Evolutionary conservation across 1,284 basidiomycete species (phyloP).

Genomic region (Coniferiporia sulphurascens): DNA sequence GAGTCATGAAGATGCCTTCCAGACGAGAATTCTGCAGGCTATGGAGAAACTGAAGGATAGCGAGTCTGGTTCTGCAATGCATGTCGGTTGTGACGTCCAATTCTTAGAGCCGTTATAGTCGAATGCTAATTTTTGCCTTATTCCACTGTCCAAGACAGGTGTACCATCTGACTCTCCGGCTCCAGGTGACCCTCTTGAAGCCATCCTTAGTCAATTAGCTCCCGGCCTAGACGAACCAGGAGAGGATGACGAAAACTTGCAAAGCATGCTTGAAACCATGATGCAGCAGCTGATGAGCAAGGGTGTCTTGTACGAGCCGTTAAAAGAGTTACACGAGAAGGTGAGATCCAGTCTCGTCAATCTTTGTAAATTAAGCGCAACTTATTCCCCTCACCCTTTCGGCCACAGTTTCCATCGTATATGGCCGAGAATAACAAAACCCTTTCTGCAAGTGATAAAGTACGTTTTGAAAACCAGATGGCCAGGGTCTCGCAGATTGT

Average conservation of each 20-base stretch:
- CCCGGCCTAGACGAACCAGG: conserved; percentile 30
- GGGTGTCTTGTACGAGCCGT: conserved; percentile 88
- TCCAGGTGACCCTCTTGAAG: conserved; percentile 40
- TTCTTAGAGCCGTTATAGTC: neutral
- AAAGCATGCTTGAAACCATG: conserved; percentile 83
- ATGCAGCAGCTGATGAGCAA: conserved; percentile 94
- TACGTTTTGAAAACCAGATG: conserved; percentile 69
- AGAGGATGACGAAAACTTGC: conserved; percentile 60
- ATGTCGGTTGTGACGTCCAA: conserved; percentile 28
- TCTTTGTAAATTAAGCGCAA: neutral
- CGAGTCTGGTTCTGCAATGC: conserved; percentile 45
- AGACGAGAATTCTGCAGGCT: conserved; percentile 72
- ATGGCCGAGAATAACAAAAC: conserved; percentile 49
- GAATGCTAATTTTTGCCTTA: conserved; percentile 1
- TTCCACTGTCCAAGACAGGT: conserved; percentile 23
- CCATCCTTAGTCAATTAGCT: conserved; percentile 43
- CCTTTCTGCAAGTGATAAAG: conserved; percentile 57
- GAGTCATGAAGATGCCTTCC: conserved; percentile 49
- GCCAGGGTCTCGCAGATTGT: conserved; percentile 63
- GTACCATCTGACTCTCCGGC: conserved; percentile 29
- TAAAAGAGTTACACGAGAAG: conserved; percentile 85
- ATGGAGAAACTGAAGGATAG: conserved; percentile 79
- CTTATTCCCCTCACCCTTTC: neutral
- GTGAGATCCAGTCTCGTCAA: conserved; percentile 36
- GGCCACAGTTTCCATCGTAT: conserved; percentile 75